phyloP scores from a whole-genome alignment of 352 stramenopile genomes.

The Paralagenidium karlingii region DNA sequence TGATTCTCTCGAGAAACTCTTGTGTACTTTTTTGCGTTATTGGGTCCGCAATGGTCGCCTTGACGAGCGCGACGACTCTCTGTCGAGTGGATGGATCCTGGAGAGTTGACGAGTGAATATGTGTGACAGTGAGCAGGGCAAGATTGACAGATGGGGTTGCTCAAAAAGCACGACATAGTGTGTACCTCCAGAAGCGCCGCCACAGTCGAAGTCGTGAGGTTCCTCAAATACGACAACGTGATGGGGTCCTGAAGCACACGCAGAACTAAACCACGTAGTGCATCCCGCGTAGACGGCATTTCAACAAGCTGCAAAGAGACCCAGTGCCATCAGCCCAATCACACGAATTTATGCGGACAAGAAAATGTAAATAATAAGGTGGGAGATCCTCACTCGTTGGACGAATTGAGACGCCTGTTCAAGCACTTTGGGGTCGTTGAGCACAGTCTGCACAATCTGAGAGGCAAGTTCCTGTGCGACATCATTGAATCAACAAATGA shows the following conservation, averaged over 20 bases:
- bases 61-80: slow-evolving; percentile 41
- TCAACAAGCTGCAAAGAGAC: slow-evolving; percentile 31
- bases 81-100: slow-evolving; percentile 34
- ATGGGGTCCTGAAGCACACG: slow-evolving; percentile 45
- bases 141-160: too few relatives aligned
- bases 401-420: slow-evolving; percentile 67
- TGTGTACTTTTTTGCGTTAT: slow-evolving; percentile 30
- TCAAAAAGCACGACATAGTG: too few relatives aligned
- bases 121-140: too few relatives aligned
- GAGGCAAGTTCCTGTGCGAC: slow-evolving; percentile 36
- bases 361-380: neutral
- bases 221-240: slow-evolving; percentile 34
- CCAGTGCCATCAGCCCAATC: neutral
- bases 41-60: slow-evolving; percentile 29
- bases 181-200: slow-evolving; percentile 17
- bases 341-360: slow-evolving; percentile 1
- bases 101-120: neutral
- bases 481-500: neutral
- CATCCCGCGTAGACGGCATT: slow-evolving; percentile 48
- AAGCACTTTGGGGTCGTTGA: slow-evolving; percentile 76
- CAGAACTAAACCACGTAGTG: slow-evolving; percentile 30
- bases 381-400: slow-evolving; percentile 38
- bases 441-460: slow-evolving; percentile 78
- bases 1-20: slow-evolving; percentile 42
- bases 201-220: slow-evolving; percentile 34